Evolutionary conservation across 75 land plant species (phyloP), one percentile per base, ranked within the genome.

Genomic region (Chamaecyparis obtusa): DNA sequence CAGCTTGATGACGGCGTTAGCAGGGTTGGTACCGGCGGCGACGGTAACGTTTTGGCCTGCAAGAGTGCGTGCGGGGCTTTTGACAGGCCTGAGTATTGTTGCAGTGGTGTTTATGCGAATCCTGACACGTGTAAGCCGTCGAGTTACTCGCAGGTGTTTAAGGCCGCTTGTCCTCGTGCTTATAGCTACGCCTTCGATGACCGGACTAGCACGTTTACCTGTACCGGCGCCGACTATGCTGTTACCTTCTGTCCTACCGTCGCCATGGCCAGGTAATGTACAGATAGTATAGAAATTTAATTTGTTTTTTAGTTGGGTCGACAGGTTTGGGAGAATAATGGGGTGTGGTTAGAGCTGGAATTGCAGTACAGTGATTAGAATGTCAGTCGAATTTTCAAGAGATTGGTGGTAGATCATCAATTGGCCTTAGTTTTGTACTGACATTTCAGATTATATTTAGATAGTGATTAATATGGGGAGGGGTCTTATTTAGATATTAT

Each of bases 161-260:
- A 92, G 88, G 36, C 76, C 5, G 90, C 92, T 1, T 92, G 93
- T 82, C 93, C 93, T 17, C 56, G 87, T 9, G 93, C 93, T 3
- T 92, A 92, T 85, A 92, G 93, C 87, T 92, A 92, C 64, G 93
- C 93, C 14, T 92, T 88, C 82, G 93, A 92, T 48, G 93, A 92
- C 77, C 21, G 78, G 83, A 88, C 87, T 55, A 87, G 89, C 92
- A 88, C 87, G 51, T 91, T 92, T 79, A 92, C 93, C 21, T 92
- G 93, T 85, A 46, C 54, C 19, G 84, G 56, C 30, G 87, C 87
- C 39, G 87, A 84, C 33, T 92, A 92, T 37, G 67, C 80, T 49
- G 91, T 92, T 36, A 83, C 80, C 79, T 92, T 92, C 86, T 92
- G 93, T 57, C 90, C 93, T 13, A n/a, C 88, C 41, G 8, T 19